Evolutionary conservation across 1,139 yeast species (phyloP).

Genomic region (Yamadazyma sp.): DNA sequence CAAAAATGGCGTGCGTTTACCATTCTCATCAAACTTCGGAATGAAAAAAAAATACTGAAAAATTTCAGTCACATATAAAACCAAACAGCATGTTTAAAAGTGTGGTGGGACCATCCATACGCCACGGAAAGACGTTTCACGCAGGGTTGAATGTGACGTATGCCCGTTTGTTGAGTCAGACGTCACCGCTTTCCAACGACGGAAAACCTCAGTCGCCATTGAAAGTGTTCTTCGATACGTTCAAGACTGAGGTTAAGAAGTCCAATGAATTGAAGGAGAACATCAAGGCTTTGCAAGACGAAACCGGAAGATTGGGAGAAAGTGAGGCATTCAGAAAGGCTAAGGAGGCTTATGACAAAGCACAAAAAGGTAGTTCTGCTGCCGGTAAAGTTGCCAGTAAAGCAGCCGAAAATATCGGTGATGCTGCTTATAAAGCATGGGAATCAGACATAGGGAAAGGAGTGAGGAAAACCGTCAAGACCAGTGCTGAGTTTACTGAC

Average conservation of each 20-base stretch:
- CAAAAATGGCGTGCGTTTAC: background rate
- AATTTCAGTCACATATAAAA: conserved; percentile 1
- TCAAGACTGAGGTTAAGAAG: conserved; percentile 86
- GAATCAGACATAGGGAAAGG: conserved; percentile 90
- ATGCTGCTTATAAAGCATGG: conserved; percentile 91
- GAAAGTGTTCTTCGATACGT: conserved; percentile 91
- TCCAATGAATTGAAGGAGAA: conserved; percentile 87
- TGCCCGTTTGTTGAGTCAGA: conserved; percentile 3
- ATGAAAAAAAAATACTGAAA: conserved; percentile 2
- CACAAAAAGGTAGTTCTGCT: conserved; percentile 77
- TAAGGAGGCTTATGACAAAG: conserved; percentile 85
- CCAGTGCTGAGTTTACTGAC: conserved; percentile 80
- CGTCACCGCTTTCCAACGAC: conserved; percentile 3
- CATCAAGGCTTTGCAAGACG: conserved; percentile 93
- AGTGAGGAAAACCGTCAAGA: conserved; percentile 77
- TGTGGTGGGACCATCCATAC: conserved; percentile 3
- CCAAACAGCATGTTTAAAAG: background rate
- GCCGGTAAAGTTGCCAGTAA: conserved; percentile 82
- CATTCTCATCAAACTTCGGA: conserved; percentile 2
- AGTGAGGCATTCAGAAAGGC: conserved; percentile 93
- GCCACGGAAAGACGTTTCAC: background rate
- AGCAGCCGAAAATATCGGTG: conserved; percentile 94
- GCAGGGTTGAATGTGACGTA: background rate
- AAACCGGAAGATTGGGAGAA: conserved; percentile 92
- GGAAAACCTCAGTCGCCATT: conserved; percentile 66